phyloP scores from a whole-genome alignment of 345 rosid genomes.

The rapeseed (Brassica napus) region Da-Ae NC_063442.1:5121501-5122000 shows the following conservation, averaged over 20 bases:
- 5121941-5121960: constrained; percentile 96
- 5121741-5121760: constrained; percentile 67
- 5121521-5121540: background rate
- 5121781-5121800: constrained; percentile 51
- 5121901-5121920: constrained; percentile 86
- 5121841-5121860: constrained; percentile 79
- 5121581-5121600: constrained; percentile 50
- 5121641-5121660: background rate
- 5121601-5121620: constrained; percentile 55
- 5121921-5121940: constrained; percentile 93
- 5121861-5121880: constrained; percentile 78
- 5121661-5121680: background rate
- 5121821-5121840: constrained; percentile 65
- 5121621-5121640: constrained; percentile 66
- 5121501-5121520: background rate
- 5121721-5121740: constrained; percentile 84
- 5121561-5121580: constrained; percentile 64
- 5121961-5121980: constrained; percentile 73
- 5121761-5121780: constrained; percentile 65
- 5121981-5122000: background rate
- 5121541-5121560: constrained; percentile 37
- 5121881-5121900: constrained; percentile 83
- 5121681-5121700: constrained; percentile 41
- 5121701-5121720: constrained; percentile 80
- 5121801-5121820: constrained; percentile 77